These are phyloP conservation scores for Aristolochia fimbriata DNA, from an alignment of 164 flowering plant species.

Conservation along the genomic window DNA sequence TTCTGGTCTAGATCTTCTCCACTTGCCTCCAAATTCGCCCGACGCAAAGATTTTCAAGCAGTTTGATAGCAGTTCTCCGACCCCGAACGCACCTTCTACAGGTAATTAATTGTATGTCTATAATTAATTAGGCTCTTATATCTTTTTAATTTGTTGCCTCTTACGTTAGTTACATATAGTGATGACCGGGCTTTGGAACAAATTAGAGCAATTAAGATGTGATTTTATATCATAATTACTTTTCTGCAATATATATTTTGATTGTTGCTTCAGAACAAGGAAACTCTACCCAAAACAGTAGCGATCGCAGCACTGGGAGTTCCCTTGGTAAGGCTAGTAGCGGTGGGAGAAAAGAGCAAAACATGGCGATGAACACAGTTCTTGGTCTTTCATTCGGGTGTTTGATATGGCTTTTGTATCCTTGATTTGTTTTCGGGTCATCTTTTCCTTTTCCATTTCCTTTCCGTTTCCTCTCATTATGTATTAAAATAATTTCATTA, in stretches of 20 bases:
- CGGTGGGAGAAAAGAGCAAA: not conserved
- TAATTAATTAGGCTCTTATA: no score
- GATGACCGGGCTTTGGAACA: not conserved
- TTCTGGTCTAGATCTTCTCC: constrained; percentile 9
- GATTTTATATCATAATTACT: no score
- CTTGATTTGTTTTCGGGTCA: no score
- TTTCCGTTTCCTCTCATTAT: no score
- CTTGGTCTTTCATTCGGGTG: not conserved
- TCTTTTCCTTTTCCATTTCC: no score
- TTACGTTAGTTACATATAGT: not conserved
- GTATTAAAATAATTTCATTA: no score
- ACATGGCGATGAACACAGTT: not conserved
- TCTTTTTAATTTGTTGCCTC: not conserved
- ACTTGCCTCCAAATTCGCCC: not conserved
- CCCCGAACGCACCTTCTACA: not conserved
- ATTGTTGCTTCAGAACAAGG: not conserved
- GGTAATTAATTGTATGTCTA: no score
- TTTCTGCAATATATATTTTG: not conserved
- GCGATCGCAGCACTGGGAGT: not conserved
- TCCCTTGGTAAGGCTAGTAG: not conserved
- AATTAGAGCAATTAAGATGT: not conserved
- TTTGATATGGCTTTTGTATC: not conserved
- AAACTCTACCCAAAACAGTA: not conserved
- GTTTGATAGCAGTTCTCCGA: constrained; percentile 24
- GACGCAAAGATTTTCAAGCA: not conserved